Evolutionary conservation across 23 red algal species (phyloP).

Genomic region (Chondrus crispus): DNA sequence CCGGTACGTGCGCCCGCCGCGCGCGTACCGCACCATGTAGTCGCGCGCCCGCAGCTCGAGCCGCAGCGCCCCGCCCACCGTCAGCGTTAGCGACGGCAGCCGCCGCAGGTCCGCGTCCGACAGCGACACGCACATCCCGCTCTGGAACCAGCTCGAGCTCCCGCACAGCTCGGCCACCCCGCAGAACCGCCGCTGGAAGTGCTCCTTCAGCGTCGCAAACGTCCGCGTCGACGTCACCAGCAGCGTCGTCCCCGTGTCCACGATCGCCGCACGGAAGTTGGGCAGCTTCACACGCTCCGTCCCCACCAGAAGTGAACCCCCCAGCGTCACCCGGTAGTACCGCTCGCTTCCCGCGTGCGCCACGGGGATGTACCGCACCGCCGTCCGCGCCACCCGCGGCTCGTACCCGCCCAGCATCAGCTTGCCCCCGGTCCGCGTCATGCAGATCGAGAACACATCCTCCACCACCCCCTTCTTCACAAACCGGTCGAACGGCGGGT

Average conservation of each 20-base stretch:
- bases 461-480: conserved; percentile 70
- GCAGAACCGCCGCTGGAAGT: conserved; percentile 72
- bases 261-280: conserved; percentile 73
- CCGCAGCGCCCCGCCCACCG: conserved; percentile 46
- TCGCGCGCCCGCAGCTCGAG: conserved; percentile 66
- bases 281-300: conserved; percentile 49
- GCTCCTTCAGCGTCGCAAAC: conserved; percentile 42
- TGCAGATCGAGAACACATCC: conserved; percentile 90
- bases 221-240: conserved; percentile 64
- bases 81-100: conserved; percentile 69
- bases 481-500: conserved; percentile 87
- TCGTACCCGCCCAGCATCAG: conserved; percentile 91
- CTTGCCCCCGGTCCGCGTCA: conserved; percentile 75
- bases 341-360: conserved; percentile 29
- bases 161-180: conserved; percentile 78
- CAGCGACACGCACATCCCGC: conserved; percentile 66
- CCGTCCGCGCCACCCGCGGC: conserved; percentile 22
- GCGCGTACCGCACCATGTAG: conserved; percentile 81
- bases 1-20: conserved; percentile 62
- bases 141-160: conserved; percentile 76
- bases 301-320: conserved; percentile 49
- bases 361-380: conserved; percentile 71
- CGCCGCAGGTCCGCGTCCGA: conserved; percentile 51
- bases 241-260: conserved; percentile 96
- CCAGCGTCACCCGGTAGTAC: conserved; percentile 83